Conservation (phyloP, 306 rosid genomes). For the Pyrus communis region DNA sequence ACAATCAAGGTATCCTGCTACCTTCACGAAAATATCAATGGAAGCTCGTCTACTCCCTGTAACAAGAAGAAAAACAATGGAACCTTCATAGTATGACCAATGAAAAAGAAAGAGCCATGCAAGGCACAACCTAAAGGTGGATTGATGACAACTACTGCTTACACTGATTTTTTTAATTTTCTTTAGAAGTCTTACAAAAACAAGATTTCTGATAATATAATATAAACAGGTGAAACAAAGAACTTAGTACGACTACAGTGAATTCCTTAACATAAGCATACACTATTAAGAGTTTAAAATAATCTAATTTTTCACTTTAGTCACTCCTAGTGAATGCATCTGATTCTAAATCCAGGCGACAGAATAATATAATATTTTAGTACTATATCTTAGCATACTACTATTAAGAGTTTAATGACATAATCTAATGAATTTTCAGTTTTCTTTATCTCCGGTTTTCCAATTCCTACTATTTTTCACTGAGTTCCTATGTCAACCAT, state of each 20-base stretch:
- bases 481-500: not conserved
- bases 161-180: not conserved
- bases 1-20: conserved; percentile 93
- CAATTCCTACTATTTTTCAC: not conserved
- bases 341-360: too few species aligned
- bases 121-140: not conserved
- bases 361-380: too few species aligned
- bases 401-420: not conserved
- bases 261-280: too few species aligned
- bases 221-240: not conserved
- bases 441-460: not conserved
- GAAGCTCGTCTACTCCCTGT: conserved; percentile 86
- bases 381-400: too few species aligned
- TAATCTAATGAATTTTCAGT: not conserved
- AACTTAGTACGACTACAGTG: not conserved
- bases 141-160: not conserved
- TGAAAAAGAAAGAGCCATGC: not conserved
- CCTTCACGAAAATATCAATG: conserved; percentile 77
- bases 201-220: not conserved
- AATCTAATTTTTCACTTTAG: too few species aligned
- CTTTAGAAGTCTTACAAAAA: not conserved
- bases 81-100: not conserved
- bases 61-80: conserved; percentile 16
- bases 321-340: too few species aligned
- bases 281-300: too few species aligned